phyloP scores from a whole-genome alignment of 129 eudicot genomes.

The Kitagawia praeruptora region DNA sequence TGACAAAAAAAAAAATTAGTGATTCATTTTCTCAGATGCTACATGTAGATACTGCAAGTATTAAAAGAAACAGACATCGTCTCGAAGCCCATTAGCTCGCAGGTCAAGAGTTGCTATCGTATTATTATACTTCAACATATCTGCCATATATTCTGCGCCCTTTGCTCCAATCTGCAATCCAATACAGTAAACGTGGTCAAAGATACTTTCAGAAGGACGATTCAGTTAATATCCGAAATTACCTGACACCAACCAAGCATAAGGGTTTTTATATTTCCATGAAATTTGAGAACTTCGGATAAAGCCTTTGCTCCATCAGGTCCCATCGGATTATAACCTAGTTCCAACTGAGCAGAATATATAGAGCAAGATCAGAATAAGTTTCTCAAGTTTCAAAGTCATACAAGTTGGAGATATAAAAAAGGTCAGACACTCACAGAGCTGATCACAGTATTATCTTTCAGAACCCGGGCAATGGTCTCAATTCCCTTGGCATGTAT shows the following conservation, averaged over 20 bases:
- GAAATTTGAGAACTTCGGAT: slow-evolving; percentile 82
- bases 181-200: slow-evolving; percentile 1
- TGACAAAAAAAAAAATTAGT: not conserved
- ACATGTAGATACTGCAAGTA: not conserved
- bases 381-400: not conserved
- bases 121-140: slow-evolving; percentile 74
- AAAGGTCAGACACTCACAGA: slow-evolving; percentile 38
- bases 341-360: slow-evolving; percentile 61
- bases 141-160: slow-evolving; percentile 84
- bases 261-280: slow-evolving; percentile 77
- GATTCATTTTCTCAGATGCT: not conserved
- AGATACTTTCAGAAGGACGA: not conserved
- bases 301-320: slow-evolving; percentile 92
- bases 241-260: slow-evolving; percentile 99
- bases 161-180: slow-evolving; percentile 64
- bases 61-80: slow-evolving; percentile 47
- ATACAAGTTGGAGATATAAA: not conserved
- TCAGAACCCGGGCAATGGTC: slow-evolving; percentile 66
- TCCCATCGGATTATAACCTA: slow-evolving; percentile 95
- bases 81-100: slow-evolving; percentile 87
- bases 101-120: slow-evolving; percentile 75
- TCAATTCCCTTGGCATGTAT: slow-evolving; percentile 73
- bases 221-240: slow-evolving; percentile 8
- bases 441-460: slow-evolving; percentile 72
- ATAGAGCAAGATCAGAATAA: not conserved